Evolutionary conservation across 1,139 yeast species (phyloP).

Genomic region (Geotrichum candidum): DNA sequence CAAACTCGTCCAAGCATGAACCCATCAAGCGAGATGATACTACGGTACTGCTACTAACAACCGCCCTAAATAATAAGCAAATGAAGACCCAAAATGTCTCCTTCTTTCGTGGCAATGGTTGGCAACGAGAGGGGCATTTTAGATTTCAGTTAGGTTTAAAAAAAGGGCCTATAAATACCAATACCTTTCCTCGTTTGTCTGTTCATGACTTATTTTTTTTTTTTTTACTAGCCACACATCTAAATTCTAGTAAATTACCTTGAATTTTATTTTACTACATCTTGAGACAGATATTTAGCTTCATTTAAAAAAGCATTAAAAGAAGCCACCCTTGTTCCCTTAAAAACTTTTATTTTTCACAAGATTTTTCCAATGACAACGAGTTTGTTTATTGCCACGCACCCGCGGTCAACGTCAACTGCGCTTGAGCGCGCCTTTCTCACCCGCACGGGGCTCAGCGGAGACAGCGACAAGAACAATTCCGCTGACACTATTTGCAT

Average conservation of each 20-base stretch:
- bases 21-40: no score
- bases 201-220: neutral
- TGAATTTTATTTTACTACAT: neutral
- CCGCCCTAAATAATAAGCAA: no score
- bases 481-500: constrained; percentile 22
- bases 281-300: no score
- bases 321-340: no score
- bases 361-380: constrained; percentile 2
- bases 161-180: neutral
- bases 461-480: neutral
- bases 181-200: neutral
- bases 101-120: no score
- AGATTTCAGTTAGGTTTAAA: no score
- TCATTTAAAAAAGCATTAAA: no score
- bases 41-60: no score
- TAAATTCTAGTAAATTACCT: neutral
- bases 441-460: constrained; percentile 18
- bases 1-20: no score
- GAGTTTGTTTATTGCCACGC: constrained; percentile 26
- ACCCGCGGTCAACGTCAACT: constrained; percentile 30
- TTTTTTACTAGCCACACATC: neutral
- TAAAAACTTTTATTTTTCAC: neutral
- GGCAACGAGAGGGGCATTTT: no score
- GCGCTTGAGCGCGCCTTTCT: constrained; percentile 30
- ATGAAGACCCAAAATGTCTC: no score